These are phyloP conservation scores for Clohesyomyces aquaticus DNA, from an alignment of 495 filamentous ascomycete genomes.

Conservation along the genomic window DNA sequence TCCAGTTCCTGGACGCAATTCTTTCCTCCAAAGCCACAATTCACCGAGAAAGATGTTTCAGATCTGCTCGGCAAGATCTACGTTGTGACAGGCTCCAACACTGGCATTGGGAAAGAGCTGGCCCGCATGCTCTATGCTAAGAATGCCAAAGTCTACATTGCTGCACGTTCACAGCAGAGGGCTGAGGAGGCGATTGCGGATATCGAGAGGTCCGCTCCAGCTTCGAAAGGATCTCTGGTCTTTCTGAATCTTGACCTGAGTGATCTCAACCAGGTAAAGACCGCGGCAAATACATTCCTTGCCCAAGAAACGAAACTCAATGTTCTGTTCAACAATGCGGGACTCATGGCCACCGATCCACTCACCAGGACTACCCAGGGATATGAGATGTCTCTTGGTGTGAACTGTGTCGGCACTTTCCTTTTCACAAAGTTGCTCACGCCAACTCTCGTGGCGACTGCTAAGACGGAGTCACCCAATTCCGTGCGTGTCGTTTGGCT, in stretches of 20 bases:
- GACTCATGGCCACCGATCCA: slow-evolving; percentile 50
- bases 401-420: slow-evolving; percentile 56
- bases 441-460: slow-evolving; percentile 51
- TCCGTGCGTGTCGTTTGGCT: slow-evolving; percentile 52
- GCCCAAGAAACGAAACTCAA: slow-evolving; percentile 50
- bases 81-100: slow-evolving; percentile 46
- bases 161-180: slow-evolving; percentile 31
- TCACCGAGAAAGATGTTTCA: slow-evolving; percentile 22
- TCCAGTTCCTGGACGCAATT: too few relatives aligned
- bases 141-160: slow-evolving; percentile 48
- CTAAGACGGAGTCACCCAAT: slow-evolving; percentile 29
- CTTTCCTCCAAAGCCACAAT: slow-evolving; percentile 18
- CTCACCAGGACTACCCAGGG: slow-evolving; percentile 47
- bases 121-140: slow-evolving; percentile 47
- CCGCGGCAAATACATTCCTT: slow-evolving; percentile 49
- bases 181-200: background rate
- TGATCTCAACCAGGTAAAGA: slow-evolving; percentile 54
- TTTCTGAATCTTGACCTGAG: slow-evolving; percentile 46
- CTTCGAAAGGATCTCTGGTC: background rate
- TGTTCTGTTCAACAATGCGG: slow-evolving; percentile 57
- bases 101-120: slow-evolving; percentile 49
- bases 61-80: slow-evolving; percentile 23
- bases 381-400: slow-evolving; percentile 54
- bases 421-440: slow-evolving; percentile 53
- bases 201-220: slow-evolving; percentile 28